Evolutionary conservation across 352 stramenopile genomes (phyloP), one percentile per base, ranked within the genome.

Genomic region (Plasmopara muralis): DNA sequence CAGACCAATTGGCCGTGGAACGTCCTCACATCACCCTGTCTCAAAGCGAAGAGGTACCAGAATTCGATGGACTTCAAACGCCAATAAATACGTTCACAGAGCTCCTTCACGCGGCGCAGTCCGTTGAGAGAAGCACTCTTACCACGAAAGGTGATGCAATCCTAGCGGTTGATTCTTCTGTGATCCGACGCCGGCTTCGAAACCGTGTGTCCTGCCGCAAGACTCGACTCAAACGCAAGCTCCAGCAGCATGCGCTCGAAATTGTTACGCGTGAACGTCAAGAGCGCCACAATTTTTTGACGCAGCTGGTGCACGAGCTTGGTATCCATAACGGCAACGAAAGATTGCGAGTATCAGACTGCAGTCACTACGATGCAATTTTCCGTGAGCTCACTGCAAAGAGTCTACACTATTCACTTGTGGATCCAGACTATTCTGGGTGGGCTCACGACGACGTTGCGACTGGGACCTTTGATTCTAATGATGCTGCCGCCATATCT

Each of bases 141-240:
- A 12, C 25, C 33, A 25, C 29, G 10, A 53, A 37, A 5, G 7
- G 4, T 16, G 50, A 60, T n/a, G 34, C 50, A 41, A 29, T n/a
- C 8, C n/a, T 49, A 25, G 20, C 20, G 1, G 20, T 25, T 46
- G 37, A 48, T 15, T 40, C 40, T 28, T 51, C 51, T 18, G 9
- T 59, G 16, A 48, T 31, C 18, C 63, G 54, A 20, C 74, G 65
- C 3, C 72, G 67, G 30, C 57, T 81, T 44, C 62, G 46, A 13
- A 76, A 77, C 41, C 70, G 72, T 38, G 52, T 70, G 7, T 78
- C 68, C 10, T 77, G 68, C 33, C 66, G 68, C 20, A 25, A 79
- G 47, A 74, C 68, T 15, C 66, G 72, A 8, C 53, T 79, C 3
- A 25, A 25, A 25, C 20, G 20, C 16, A 78, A 79, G 43, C 49